These are phyloP conservation scores for Fusarium nanum DNA, from an alignment of 2,329 filamentous ascomycete species.

Conservation along the genomic window DNA sequence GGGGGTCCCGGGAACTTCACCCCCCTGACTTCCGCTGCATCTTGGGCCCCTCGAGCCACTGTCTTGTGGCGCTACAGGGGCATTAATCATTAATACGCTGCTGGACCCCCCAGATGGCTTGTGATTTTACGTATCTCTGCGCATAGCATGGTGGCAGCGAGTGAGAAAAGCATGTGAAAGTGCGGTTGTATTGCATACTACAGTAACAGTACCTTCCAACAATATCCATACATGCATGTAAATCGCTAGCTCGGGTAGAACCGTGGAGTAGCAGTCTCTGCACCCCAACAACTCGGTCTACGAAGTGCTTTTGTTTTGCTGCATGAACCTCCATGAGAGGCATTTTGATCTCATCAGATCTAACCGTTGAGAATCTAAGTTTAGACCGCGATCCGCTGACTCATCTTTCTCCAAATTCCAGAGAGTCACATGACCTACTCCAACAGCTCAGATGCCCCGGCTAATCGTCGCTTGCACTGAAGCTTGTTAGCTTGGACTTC, in stretches of 20 bases:
- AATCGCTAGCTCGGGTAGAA: constrained; percentile 31
- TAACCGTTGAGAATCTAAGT: constrained; percentile 36
- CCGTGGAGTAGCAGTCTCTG: constrained; percentile 20
- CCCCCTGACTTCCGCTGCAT: constrained; percentile 25
- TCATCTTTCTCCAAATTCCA: constrained; percentile 15
- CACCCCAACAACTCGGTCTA: constrained; percentile 41
- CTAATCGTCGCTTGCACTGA: constrained; percentile 37
- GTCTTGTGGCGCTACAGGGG: constrained; percentile 36
- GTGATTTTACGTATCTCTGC: constrained; percentile 17
- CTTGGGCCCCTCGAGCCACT: constrained; percentile 24
- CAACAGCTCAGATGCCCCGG: constrained; percentile 15
- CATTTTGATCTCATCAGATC: constrained; percentile 34
- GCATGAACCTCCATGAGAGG: constrained; percentile 7
- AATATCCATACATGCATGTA: neutral
- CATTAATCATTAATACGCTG: constrained; percentile 12
- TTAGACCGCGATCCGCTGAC: constrained; percentile 8
- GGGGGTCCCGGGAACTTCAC: constrained; percentile 19
- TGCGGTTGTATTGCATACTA: constrained; percentile 41
- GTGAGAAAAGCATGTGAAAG: constrained; percentile 43
- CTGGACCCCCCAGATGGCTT: constrained; percentile 10
- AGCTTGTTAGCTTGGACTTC: constrained; percentile 33
- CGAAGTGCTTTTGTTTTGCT: constrained; percentile 7
- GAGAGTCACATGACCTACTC: constrained; percentile 21
- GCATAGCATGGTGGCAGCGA: neutral
- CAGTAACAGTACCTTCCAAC: constrained; percentile 15